Base-by-base conservation (phyloP, 1,139 yeast genomes). In the Saccharomyces uvarum region DNA sequence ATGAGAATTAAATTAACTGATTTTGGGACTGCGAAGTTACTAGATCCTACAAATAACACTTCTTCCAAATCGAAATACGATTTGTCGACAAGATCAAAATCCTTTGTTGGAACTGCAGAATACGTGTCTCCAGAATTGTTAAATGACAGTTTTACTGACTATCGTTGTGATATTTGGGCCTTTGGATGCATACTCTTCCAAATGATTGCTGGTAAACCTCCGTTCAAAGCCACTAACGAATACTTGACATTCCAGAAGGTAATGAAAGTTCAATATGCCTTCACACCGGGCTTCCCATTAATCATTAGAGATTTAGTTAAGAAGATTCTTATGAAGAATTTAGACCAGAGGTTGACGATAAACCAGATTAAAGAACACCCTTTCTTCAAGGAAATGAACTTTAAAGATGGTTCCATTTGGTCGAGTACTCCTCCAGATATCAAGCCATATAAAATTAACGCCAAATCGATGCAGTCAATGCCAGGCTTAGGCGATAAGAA, bases 171-270 rank as follows among this genome's bases (percentile, higher is more conserved):
- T 70, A 77, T 93, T 9, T 95, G 99, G 99, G 97, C 99, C 0
- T 78, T 89, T 61, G 99, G 97, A 1, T 95, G 99, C 71, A 87
- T 95, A 16, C 70, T 95, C 21, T 95, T 82, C 70, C 99, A 95
- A 70, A 83, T 95, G 80, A 86, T 95, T 62, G 89, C 95, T 24
- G 99, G 99, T 1, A 80, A 80, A 53, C 99, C 99, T 0, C 99
- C 99, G 9, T 95, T 95, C 73, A 93, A 91, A 67, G 99, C 96
- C 0, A 76, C 86, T n/a, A 93, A 95, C 54, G 99, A 95, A 70
- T 95, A 90, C 66, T 77, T 88, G 56, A 93, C 97, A 0, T 95
- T 95, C 70, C 98, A 95, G 67, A 90, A 91, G 68, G 90, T 95
- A 62, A 86, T 89, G 63, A 84, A 84, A 65, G 79, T 86, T 38